Evolutionary conservation across 108 stramenopile genomes (phyloP).

Genomic region (Ochromonas danica): DNA sequence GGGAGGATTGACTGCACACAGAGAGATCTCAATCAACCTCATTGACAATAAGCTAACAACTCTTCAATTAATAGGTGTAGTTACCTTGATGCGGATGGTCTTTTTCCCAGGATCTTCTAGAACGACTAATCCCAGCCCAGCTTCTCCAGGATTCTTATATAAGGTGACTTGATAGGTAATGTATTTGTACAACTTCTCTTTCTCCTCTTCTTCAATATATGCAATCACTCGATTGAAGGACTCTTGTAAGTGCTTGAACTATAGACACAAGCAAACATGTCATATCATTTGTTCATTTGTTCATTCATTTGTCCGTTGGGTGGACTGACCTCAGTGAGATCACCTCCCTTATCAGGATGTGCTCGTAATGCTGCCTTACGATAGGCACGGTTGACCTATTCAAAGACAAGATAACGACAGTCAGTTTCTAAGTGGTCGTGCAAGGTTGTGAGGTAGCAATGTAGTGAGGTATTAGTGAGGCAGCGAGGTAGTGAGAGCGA

Average conservation of each 20-base stretch:
- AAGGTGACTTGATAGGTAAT: not conserved
- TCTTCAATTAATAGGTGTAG: not conserved
- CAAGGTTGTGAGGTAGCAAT: no score
- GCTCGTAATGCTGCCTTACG: not conserved
- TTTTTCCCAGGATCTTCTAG: not conserved
- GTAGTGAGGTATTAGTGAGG: no score
- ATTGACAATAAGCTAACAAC: not conserved
- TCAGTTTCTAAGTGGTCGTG: no score
- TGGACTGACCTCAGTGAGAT: not conserved
- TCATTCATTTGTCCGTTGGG: not conserved
- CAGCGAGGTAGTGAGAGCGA: no score
- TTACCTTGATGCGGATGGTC: not conserved
- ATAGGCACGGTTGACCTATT: not conserved
- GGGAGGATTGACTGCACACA: not conserved
- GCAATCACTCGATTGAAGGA: not conserved
- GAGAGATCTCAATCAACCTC: not conserved
- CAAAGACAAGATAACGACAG: not conserved
- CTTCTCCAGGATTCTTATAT: not conserved
- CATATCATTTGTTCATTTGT: not conserved
- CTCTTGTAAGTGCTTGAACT: constrained; percentile 27
- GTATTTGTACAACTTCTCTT: not conserved
- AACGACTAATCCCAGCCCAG: not conserved
- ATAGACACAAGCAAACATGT: not conserved
- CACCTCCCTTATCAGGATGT: constrained; percentile 23
- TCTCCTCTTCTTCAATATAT: not conserved